Evolutionary conservation across 441 rosid species (phyloP).

Genomic region (Metrosideros polymorpha): DNA sequence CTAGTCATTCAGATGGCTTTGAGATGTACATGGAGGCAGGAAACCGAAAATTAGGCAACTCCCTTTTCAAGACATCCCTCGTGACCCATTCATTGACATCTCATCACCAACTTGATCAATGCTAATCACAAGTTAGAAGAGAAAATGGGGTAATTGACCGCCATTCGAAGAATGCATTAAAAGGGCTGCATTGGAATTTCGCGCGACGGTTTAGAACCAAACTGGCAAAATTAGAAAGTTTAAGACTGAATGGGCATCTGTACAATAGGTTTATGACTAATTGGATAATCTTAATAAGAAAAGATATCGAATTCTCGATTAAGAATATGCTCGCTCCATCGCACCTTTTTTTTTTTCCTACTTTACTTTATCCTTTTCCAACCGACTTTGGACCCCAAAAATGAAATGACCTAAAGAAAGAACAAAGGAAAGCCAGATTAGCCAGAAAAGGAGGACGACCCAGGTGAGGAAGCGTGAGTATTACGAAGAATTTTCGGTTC

Average conservation of each 20-base stretch:
- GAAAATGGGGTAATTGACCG: not conserved
- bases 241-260: fast-evolving
- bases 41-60: not conserved
- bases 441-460: not conserved
- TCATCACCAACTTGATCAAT: not conserved
- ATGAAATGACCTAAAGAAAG: not conserved
- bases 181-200: not conserved
- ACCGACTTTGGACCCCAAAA: not conserved
- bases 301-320: not conserved
- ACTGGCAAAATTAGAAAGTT: not conserved
- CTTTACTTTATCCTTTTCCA: not conserved
- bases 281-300: not conserved
- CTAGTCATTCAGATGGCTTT: not conserved
- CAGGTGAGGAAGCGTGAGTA: not conserved
- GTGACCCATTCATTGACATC: not conserved
- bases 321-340: not conserved
- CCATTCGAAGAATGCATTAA: not conserved
- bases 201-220: fast-evolving
- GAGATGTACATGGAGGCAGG: not conserved
- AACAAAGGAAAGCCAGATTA: not conserved
- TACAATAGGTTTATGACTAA: no score
- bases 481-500: not conserved
- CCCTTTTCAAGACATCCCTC: not conserved
- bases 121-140: not conserved
- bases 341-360: not conserved